Percentiles rank a stretch among this genome's conserved stretches.
Conservation (phyloP, 1,284 basidiomycete genomes). For the Cutaneotrichosporon sp. region DNA sequence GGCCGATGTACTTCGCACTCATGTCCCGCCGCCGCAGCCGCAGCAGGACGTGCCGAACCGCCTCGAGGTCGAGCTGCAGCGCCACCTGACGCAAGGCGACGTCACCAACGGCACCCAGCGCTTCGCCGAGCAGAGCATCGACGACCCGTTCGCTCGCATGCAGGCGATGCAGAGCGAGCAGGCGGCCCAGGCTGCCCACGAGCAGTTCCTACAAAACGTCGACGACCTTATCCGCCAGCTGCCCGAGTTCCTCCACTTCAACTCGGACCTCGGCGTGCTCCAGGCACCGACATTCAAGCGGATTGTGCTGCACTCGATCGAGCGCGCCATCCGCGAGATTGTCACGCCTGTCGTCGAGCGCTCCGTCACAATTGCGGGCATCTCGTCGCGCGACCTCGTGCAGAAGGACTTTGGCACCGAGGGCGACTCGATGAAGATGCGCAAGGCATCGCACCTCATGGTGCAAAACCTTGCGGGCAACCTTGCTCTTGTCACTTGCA, state of each 20-base stretch:
- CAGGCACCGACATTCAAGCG: constrained; percentile 78
- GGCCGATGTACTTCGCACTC: constrained; percentile 62
- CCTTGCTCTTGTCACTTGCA: constrained; percentile 95
- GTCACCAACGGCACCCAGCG: constrained; percentile 25
- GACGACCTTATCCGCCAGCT: constrained; percentile 64
- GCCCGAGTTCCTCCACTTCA: constrained; percentile 71
- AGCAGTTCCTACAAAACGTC: constrained; percentile 44
- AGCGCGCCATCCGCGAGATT: constrained; percentile 94
- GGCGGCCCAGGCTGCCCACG: constrained; percentile 46
- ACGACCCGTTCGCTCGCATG: constrained; percentile 39
- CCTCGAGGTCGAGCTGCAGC: constrained; percentile 38
- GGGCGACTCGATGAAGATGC: constrained; percentile 80
- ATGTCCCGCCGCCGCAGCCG: constrained; percentile 41
- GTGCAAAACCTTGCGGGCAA: constrained; percentile 95
- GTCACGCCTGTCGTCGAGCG: constrained; percentile 96
- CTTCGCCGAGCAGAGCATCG: constrained; percentile 28
- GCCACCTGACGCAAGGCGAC: constrained; percentile 31
- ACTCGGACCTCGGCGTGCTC: constrained; percentile 56
- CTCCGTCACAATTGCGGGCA: constrained; percentile 98
- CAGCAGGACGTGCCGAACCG: constrained; percentile 37
- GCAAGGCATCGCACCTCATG: constrained; percentile 91
- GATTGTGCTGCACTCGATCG: constrained; percentile 84
- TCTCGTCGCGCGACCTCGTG: constrained; percentile 92
- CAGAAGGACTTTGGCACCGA: constrained; percentile 97
- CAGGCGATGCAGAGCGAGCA: constrained; percentile 44